Base-by-base conservation (phyloP, 345 rosid species). In the Populus deltoides region DNA sequence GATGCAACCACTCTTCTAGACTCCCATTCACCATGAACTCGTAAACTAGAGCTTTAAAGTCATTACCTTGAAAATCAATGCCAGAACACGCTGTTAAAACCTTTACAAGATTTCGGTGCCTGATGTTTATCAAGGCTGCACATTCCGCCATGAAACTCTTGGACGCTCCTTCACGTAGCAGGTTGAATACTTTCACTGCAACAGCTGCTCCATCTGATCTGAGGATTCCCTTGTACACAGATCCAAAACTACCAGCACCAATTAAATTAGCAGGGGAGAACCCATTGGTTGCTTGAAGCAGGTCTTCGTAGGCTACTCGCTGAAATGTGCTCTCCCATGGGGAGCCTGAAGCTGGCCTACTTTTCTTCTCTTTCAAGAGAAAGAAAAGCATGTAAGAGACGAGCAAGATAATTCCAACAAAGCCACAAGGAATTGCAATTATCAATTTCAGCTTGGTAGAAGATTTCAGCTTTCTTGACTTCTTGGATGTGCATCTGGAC, bases 11-110 rank as follows among this genome's bases (percentile, higher is more conserved):
- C 59, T 41, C 43, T n/a, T 74, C 69, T 5, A 62, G 12, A 41
- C 57, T 74, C 69, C 77, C 77, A 10, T 39, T 74, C 31, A 8
- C 70, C 77, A 63, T 74, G 16, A 61, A 74, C 47, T 74, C 77
- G 29, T 24, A 41, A 3, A 74, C 70, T 10, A 74, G 17, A 62
- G 70, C 77, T 41, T 62, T 74, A 66, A 74, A 74, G 1, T 74
- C 70, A 16, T 25, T 41, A 2, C 77, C 59, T 20, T 41, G 66
- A 3, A 17, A 63, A 63, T 74, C 77, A 25, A 63, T 63, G 8
- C 77, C 45, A 4, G 61, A 74, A 66, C 77, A 63, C 3, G 43
- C 49, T 1, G 77, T 74, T 55, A 43, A 43, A 20, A 63, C 18
- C 31, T 43, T 74, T 5, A 74, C 61, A 2, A 74, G 70, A 41